phyloP scores from a whole-genome alignment of 2,329 filamentous ascomycete genomes.

The Talaromyces sp. region DNA sequence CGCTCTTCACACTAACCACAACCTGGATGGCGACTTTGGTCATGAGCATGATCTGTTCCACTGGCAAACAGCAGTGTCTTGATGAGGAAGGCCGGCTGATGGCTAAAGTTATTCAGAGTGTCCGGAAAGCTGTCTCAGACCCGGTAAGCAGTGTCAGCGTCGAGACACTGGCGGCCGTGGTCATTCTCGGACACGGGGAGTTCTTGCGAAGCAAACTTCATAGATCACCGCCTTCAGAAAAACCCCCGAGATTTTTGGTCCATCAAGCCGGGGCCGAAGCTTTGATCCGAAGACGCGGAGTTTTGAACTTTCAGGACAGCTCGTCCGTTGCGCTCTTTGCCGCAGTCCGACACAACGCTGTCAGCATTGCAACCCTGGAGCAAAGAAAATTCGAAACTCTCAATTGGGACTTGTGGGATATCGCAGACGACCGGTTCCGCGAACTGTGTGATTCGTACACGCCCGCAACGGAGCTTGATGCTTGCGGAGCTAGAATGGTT shows the following conservation, averaged over 20 bases:
- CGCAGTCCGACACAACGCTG: constrained; percentile 9
- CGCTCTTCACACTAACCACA: constrained; percentile 3
- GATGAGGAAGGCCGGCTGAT: background rate
- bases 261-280: constrained; percentile 9
- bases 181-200: constrained; percentile 7
- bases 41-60: background rate
- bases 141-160: background rate
- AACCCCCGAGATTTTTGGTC: background rate
- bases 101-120: background rate
- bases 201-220: background rate
- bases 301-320: constrained; percentile 8
- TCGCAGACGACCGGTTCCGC: background rate
- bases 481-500: constrained; percentile 2
- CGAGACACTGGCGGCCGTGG: constrained; percentile 6
- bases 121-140: background rate
- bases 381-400: background rate
- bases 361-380: background rate
- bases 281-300: constrained; percentile 1
- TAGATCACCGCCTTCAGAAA: background rate
- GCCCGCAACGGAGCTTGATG: constrained; percentile 8
- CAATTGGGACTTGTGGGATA: constrained; percentile 9
- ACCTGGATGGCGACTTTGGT: constrained; percentile 6
- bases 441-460: constrained; percentile 10
- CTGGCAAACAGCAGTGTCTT: background rate
- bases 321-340: constrained; percentile 5